Percentiles rank a stretch among this genome's conserved stretches.
Evolutionary conservation across 164 flowering plant species (phyloP).

Genomic region (Dillenia suffruticosa): DNA sequence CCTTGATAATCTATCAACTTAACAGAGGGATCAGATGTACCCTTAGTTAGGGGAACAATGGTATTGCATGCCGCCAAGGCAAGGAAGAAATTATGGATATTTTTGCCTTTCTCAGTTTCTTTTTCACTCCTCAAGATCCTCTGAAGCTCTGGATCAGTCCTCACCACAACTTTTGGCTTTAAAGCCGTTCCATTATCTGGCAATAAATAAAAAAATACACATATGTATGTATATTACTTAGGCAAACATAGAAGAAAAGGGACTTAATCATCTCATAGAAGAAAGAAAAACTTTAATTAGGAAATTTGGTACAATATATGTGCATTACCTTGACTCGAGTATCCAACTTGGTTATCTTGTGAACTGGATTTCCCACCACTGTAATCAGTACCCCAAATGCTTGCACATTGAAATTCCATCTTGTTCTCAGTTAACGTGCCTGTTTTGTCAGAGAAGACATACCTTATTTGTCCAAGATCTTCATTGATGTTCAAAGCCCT

Average conservation of each 20-base stretch:
- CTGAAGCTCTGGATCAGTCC: slow-evolving; percentile 55
- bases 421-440: slow-evolving; percentile 98
- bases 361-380: slow-evolving; percentile 26
- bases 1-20: slow-evolving; percentile 91
- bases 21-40: slow-evolving; percentile 51
- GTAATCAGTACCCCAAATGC: slow-evolving; percentile 79
- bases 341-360: slow-evolving; percentile 32
- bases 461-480: slow-evolving; percentile 93
- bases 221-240: background rate
- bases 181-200: slow-evolving; percentile 59
- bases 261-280: background rate
- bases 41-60: slow-evolving; percentile 70
- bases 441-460: slow-evolving; percentile 95
- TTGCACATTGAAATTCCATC: slow-evolving; percentile 96
- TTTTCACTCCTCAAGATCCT: slow-evolving; percentile 36
- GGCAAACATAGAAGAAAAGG: background rate
- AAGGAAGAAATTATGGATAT: slow-evolving; percentile 72
- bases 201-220: slow-evolving; percentile 8
- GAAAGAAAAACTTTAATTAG: background rate
- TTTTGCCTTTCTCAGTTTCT: slow-evolving; percentile 38
- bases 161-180: slow-evolving; percentile 84
- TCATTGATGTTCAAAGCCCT: slow-evolving; percentile 97
- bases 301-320: background rate
- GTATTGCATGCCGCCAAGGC: slow-evolving; percentile 98
- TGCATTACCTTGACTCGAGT: slow-evolving; percentile 49